Conservation (phyloP, 805 yeast genomes). For the Kregervanrija delftensis region DNA sequence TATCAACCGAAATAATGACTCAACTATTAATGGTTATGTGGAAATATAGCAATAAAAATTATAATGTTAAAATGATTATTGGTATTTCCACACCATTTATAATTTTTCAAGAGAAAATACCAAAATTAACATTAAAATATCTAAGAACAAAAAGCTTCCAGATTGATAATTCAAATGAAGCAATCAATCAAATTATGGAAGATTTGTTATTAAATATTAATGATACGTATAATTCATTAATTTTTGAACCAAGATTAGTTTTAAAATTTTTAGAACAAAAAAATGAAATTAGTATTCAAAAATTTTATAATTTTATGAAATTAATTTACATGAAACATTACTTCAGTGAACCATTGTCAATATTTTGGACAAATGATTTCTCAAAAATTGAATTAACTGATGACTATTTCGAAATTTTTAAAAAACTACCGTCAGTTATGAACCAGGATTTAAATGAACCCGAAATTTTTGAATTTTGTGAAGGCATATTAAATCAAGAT, state of each 20-base stretch:
- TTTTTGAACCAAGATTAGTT: slow-evolving; percentile 26
- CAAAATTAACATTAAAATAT: slow-evolving; percentile 17
- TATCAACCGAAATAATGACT: slow-evolving; percentile 20
- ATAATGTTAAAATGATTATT: slow-evolving; percentile 20
- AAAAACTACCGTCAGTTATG: slow-evolving; percentile 24
- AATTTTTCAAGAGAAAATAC: slow-evolving; percentile 29
- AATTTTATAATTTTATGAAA: slow-evolving; percentile 26
- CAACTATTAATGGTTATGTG: slow-evolving; percentile 19
- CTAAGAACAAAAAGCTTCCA: slow-evolving; percentile 22
- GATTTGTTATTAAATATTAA: slow-evolving; percentile 25
- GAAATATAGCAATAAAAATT: slow-evolving; percentile 13
- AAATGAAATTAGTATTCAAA: slow-evolving; percentile 22
- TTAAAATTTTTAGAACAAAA: slow-evolving; percentile 20
- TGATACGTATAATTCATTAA: slow-evolving; percentile 26
- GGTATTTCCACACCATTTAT: slow-evolving; percentile 30
- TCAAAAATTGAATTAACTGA: slow-evolving; percentile 16
- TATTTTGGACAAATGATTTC: slow-evolving; percentile 27
- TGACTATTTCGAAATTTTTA: slow-evolving; percentile 22
- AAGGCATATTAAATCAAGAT: slow-evolving; percentile 17
- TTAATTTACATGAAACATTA: slow-evolving; percentile 29
- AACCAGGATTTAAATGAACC: slow-evolving; percentile 9
- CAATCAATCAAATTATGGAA: slow-evolving; percentile 26
- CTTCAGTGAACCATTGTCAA: slow-evolving; percentile 27
- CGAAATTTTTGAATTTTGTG: slow-evolving; percentile 13
- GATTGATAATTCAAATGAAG: slow-evolving; percentile 26